phyloP scores from a whole-genome alignment of 805 yeast species.

The Lipomyces chichibuensis region DNA sequence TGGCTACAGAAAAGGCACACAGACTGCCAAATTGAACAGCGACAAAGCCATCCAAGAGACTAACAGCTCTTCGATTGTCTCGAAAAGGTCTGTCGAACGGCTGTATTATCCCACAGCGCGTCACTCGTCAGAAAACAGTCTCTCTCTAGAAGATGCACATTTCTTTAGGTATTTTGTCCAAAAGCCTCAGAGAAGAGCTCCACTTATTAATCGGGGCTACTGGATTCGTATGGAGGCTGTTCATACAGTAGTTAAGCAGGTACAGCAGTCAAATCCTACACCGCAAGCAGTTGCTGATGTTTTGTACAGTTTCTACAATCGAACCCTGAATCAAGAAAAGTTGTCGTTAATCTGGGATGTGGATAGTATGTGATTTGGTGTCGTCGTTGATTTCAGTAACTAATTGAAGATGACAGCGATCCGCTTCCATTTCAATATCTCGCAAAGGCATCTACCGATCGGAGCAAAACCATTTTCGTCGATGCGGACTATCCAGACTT shows the following conservation, averaged over 20 bases:
- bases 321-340: constrained; percentile 38
- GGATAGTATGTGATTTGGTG: constrained; percentile 55
- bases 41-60: constrained; percentile 74
- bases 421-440: constrained; percentile 61
- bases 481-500: constrained; percentile 80
- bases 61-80: constrained; percentile 79
- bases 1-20: constrained; percentile 12
- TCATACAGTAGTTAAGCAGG: constrained; percentile 53
- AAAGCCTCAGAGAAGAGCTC: constrained; percentile 69
- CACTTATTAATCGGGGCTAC: constrained; percentile 80
- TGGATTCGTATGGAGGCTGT: constrained; percentile 80
- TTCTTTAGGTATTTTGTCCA: constrained; percentile 72
- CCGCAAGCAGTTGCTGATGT: constrained; percentile 1
- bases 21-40: constrained; percentile 19
- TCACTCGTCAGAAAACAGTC: neutral
- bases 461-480: constrained; percentile 53
- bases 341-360: constrained; percentile 74
- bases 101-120: constrained; percentile 46
- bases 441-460: constrained; percentile 40
- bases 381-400: constrained; percentile 32
- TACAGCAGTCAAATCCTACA: constrained; percentile 38
- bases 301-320: constrained; percentile 16
- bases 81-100: constrained; percentile 77
- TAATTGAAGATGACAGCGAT: constrained; percentile 43
- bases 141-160: constrained; percentile 20